These are phyloP conservation scores for Amphirosellinia nigrospora DNA, from an alignment of 495 filamentous ascomycete genomes.

Conservation along the genomic window DNA sequence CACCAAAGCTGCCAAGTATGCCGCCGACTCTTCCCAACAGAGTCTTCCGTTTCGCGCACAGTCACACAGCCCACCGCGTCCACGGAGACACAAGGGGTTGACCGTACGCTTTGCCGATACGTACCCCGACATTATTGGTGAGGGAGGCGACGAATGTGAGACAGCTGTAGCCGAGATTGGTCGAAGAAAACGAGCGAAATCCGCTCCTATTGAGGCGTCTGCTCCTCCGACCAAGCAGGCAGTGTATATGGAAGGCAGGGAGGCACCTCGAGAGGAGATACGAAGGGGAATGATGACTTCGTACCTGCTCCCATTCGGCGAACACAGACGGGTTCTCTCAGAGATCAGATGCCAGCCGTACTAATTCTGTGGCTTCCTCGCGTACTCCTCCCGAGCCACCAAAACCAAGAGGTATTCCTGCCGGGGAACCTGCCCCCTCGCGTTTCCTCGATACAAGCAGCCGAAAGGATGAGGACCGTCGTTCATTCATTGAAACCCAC, in stretches of 20 bases:
- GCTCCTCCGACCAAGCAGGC: conserved; percentile 34
- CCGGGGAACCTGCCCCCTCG: conserved; percentile 35
- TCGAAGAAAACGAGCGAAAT: conserved; percentile 53
- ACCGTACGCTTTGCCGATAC: conserved; percentile 72
- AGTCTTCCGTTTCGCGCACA: conserved; percentile 38
- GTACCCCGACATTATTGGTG: conserved; percentile 78
- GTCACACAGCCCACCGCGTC: conserved; percentile 42
- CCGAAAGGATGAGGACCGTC: conserved; percentile 50
- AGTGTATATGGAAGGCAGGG: conserved; percentile 31
- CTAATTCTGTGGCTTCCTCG: conserved; percentile 33
- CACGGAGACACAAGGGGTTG: conserved; percentile 61
- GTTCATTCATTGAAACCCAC: conserved; percentile 62
- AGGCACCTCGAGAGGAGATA: conserved; percentile 30
- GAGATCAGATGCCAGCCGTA: conserved; percentile 32
- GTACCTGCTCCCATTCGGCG: conserved; percentile 48
- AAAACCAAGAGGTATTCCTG: conserved; percentile 33
- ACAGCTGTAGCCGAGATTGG: conserved; percentile 71
- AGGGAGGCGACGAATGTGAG: conserved; percentile 84
- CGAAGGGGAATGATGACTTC: conserved; percentile 40
- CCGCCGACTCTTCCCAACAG: conserved; percentile 40
- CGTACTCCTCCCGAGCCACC: conserved; percentile 31
- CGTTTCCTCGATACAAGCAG: conserved; percentile 41
- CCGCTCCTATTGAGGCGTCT: conserved; percentile 36
- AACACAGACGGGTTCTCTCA: conserved; percentile 55
- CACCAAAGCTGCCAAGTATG: conserved; percentile 47